phyloP scores from a whole-genome alignment of 371 early-diverging fungal species.

The Ordospora colligata region DNA sequence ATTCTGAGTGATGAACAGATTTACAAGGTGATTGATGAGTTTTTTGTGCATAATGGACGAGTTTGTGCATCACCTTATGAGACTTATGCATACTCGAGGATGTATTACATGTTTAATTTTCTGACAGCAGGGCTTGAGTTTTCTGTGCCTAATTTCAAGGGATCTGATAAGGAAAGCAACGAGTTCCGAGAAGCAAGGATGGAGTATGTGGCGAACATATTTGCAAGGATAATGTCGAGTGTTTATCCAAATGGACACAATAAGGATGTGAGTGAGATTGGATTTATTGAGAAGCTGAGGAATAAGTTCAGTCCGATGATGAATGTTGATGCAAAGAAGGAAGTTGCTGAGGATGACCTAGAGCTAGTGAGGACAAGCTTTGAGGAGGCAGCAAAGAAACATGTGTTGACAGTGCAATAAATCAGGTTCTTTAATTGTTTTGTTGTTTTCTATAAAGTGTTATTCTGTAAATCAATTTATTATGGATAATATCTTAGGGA shows the following conservation, averaged over 20 bases:
- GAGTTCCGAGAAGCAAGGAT: conserved; percentile 5
- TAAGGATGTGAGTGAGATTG: background rate
- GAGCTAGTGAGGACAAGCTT: background rate
- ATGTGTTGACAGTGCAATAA: too few species aligned
- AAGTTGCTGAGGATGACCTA: background rate
- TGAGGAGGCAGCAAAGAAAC: too few species aligned
- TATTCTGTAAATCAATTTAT: too few species aligned
- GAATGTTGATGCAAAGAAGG: background rate
- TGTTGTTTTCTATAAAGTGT: too few species aligned
- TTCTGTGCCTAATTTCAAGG: background rate
- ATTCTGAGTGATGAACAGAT: background rate
- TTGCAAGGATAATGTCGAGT: conserved; percentile 3
- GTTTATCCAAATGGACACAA: background rate
- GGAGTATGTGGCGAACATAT: background rate
- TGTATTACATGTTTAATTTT: background rate
- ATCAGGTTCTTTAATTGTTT: too few species aligned
- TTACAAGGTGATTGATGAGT: background rate
- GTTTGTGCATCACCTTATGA: background rate
- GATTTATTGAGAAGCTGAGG: background rate
- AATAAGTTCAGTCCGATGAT: background rate
- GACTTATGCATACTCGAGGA: background rate
- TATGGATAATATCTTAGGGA: too few species aligned
- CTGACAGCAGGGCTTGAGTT: conserved; percentile 8
- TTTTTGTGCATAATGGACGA: background rate
- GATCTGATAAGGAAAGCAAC: background rate